A percentile compares a stretch with the other conserved stretches of the same genome.
phyloP scores from a whole-genome alignment of 345 rosid species.

The Camelina hispida region DNA sequence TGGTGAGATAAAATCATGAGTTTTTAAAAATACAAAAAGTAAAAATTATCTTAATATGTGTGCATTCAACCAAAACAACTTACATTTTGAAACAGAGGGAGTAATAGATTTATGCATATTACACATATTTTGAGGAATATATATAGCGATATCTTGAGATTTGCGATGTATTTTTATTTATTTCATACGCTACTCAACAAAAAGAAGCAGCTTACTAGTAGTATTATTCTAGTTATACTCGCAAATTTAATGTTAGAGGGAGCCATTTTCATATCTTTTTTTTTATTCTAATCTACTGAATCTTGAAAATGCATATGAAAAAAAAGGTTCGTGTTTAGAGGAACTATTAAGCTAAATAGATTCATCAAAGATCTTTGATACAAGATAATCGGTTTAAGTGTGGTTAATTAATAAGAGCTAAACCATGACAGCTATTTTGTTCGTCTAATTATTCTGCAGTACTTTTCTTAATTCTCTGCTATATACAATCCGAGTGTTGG shows the following conservation, averaged over 20 bases:
- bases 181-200: background rate
- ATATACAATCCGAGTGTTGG: conserved; percentile 8
- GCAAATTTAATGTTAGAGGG: background rate
- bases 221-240: background rate
- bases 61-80: too few relatives aligned
- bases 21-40: too few relatives aligned
- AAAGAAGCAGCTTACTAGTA: background rate
- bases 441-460: background rate
- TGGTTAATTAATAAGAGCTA: background rate
- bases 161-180: background rate
- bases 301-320: conserved; percentile 11
- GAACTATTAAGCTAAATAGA: background rate
- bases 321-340: background rate
- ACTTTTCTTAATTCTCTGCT: conserved; percentile 10
- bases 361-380: background rate
- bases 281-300: background rate
- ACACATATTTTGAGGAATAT: conserved; percentile 17
- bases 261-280: background rate
- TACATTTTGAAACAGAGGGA: too few relatives aligned
- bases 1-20: too few relatives aligned
- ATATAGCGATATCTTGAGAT: conserved; percentile 21
- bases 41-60: too few relatives aligned
- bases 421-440: conserved; percentile 1
- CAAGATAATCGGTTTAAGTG: background rate
- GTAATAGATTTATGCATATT: background rate